These are phyloP conservation scores for Ceratobasidium papillatum DNA, from an alignment of 1,284 basidiomycete species.

Conservation along the genomic window DNA sequence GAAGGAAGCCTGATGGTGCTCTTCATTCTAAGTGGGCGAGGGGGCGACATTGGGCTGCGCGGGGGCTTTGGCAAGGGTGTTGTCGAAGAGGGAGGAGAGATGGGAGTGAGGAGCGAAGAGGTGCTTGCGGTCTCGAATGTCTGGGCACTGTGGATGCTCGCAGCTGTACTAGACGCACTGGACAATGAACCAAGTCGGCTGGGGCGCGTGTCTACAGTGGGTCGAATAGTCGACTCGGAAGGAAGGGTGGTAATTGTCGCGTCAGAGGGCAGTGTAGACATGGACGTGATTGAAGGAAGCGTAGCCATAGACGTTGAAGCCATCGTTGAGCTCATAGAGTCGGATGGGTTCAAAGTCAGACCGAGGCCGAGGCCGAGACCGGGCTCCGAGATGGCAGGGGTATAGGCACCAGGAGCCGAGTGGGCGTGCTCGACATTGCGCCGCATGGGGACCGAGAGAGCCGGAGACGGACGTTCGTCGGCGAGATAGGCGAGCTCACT, in stretches of 20 bases:
- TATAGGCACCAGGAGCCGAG: not conserved
- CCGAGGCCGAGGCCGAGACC: slow-evolving; percentile 8
- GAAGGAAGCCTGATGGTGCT: not conserved
- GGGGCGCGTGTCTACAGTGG: slow-evolving; percentile 1
- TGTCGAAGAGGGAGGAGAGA: slow-evolving; percentile 1
- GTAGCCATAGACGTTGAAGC: slow-evolving; percentile 7
- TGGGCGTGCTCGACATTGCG: slow-evolving; percentile 19
- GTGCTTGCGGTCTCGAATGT: slow-evolving; percentile 22
- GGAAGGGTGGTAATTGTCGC: not conserved
- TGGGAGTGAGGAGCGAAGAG: slow-evolving; percentile 20
- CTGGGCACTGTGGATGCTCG: not conserved
- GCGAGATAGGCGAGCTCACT: slow-evolving; percentile 14
- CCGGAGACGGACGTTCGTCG: not conserved
- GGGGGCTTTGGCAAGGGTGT: not conserved
- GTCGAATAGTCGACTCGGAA: slow-evolving; percentile 16
- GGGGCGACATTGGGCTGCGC: slow-evolving; percentile 8
- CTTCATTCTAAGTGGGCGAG: slow-evolving; percentile 8
- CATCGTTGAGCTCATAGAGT: slow-evolving; percentile 10
- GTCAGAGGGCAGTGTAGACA: slow-evolving; percentile 11
- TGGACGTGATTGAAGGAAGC: slow-evolving; percentile 12
- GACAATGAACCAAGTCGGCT: slow-evolving; percentile 21
- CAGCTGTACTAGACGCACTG: slow-evolving; percentile 14
- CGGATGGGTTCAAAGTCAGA: slow-evolving; percentile 3
- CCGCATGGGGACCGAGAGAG: slow-evolving; percentile 29
- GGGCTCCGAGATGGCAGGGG: not conserved